Percentiles rank a stretch among this genome's conserved stretches.
These are phyloP conservation scores for Candida labiduridarum DNA, from an alignment of 1,139 yeast species.

Conservation along the genomic window DNA sequence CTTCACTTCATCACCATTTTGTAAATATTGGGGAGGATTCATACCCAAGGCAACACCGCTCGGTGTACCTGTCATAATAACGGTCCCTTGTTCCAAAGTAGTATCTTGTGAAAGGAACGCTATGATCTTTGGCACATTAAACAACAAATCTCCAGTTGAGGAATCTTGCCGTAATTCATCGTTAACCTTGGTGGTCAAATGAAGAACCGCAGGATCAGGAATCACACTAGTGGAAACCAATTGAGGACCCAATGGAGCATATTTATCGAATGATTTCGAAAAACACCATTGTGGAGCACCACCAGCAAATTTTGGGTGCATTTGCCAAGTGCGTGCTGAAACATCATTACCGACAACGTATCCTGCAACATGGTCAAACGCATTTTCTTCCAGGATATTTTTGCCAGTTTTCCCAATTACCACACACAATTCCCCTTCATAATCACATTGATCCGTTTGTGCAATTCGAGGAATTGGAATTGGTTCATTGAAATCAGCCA, in stretches of 20 bases:
- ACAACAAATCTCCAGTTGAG: slow-evolving; percentile 50
- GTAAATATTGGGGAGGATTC: slow-evolving; percentile 43
- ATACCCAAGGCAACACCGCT: slow-evolving; percentile 53
- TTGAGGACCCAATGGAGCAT: slow-evolving; percentile 57
- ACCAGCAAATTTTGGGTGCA: slow-evolving; percentile 22
- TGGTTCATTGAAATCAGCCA: slow-evolving; percentile 40
- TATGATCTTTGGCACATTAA: slow-evolving; percentile 45
- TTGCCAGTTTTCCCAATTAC: slow-evolving; percentile 53
- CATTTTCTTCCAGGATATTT: slow-evolving; percentile 44
- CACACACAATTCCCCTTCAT: slow-evolving; percentile 56
- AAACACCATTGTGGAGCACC: slow-evolving; percentile 55
- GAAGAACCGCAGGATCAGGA: slow-evolving; percentile 34
- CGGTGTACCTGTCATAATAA: slow-evolving; percentile 57
- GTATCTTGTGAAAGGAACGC: slow-evolving; percentile 54
- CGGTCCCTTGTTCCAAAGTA: slow-evolving; percentile 50
- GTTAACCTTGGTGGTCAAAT: slow-evolving; percentile 40
- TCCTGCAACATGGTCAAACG: slow-evolving; percentile 51
- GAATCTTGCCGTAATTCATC: slow-evolving; percentile 35
- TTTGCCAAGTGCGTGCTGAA: slow-evolving; percentile 57
- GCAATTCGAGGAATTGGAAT: slow-evolving; percentile 46
- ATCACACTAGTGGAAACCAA: slow-evolving; percentile 41
- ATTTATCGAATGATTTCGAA: slow-evolving; percentile 57
- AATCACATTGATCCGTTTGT: slow-evolving; percentile 43
- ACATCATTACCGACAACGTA: slow-evolving; percentile 58
- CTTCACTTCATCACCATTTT: slow-evolving; percentile 47